Evolutionary conservation across 1,284 basidiomycete genomes (phyloP), one percentile per base, ranked within the genome.

Genomic region (Termitomyces sp.): DNA sequence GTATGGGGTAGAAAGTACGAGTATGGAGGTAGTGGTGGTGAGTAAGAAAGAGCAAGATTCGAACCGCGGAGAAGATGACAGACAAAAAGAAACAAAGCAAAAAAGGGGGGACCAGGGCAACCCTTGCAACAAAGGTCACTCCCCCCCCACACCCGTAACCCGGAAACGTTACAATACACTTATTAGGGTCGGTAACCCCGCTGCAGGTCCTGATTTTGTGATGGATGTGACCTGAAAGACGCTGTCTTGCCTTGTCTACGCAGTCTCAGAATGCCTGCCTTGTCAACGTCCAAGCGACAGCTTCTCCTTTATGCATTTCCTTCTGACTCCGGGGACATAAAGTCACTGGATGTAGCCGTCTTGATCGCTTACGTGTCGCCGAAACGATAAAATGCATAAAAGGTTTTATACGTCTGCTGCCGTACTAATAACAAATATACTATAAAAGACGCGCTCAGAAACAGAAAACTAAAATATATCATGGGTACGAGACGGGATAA

Each of bases 381-480:
- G n/a, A n/a, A n/a, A n/a, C n/a, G n/a, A n/a, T n/a, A n/a, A n/a
- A n/a, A n/a, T n/a, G n/a, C n/a, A n/a, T n/a, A n/a, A 6, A 13
- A 41, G 24, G 19, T 8, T 47, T 28, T 17, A 39, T 53, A 28
- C 36, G 36, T 52, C 53, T 55, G 48, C 53, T 55, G 53, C 48
- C 53, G 47, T 49, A 50, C 36, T 50, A 31, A 8, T 19, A 51
- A 8, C 21, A 51, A 8, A 15, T 26, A 36, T 39, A 31, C 17
- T 41, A 53, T 26, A 43, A 54, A 38, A 21, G 15, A 48, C 30
- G 33, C 46, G 47, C 53, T 47, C 53, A 59, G 55, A 61, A 61
- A 59, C 60, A 59, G 60, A 59, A 62, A 60, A 55, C 15, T 36
- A 46, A 47, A 28, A 39, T 53, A 58, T 58, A 61, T 60, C 56